These are phyloP conservation scores for Calonectria pseudoturangicola DNA, from an alignment of 2,329 filamentous ascomycete species.

Conservation along the genomic window DNA sequence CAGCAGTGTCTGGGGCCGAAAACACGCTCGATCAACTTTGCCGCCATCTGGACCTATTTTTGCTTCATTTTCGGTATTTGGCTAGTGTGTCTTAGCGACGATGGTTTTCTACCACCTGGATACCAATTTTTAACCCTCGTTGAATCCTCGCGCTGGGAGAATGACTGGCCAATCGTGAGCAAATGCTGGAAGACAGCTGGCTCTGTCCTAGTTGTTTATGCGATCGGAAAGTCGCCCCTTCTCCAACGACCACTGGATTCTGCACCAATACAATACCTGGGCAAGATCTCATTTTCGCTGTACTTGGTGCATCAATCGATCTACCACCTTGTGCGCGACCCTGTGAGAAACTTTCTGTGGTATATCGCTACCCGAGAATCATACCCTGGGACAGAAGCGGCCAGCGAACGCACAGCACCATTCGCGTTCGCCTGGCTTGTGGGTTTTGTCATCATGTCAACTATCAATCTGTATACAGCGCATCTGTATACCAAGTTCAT, in stretches of 20 bases:
- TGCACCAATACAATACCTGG: slow-evolving; percentile 35
- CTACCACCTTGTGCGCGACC: slow-evolving; percentile 38
- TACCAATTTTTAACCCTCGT: slow-evolving; percentile 36
- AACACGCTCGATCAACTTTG: slow-evolving; percentile 11
- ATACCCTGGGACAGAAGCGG: slow-evolving; percentile 32
- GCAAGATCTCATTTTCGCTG: slow-evolving; percentile 39
- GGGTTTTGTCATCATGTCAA: slow-evolving; percentile 29
- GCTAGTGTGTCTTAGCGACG: slow-evolving; percentile 39
- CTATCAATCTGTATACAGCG: slow-evolving; percentile 37
- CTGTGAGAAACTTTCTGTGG: slow-evolving; percentile 31
- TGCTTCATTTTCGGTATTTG: slow-evolving; percentile 37
- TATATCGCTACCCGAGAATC: slow-evolving; percentile 30
- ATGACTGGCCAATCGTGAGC: slow-evolving; percentile 36
- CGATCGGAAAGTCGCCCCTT: slow-evolving; percentile 34
- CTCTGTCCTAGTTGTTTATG: slow-evolving; percentile 36
- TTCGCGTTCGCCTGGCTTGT: slow-evolving; percentile 38
- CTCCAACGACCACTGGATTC: slow-evolving; percentile 38
- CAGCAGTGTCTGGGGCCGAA: slow-evolving; percentile 19
- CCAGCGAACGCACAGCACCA: slow-evolving; percentile 20
- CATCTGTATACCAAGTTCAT: slow-evolving; percentile 37
- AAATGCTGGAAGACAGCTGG: slow-evolving; percentile 42
- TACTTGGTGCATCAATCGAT: slow-evolving; percentile 41
- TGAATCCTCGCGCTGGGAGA: slow-evolving; percentile 37
- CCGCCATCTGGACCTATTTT: slow-evolving; percentile 24
- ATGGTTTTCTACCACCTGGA: slow-evolving; percentile 34